Conservation (phyloP, 2,329 filamentous ascomycete species). For the Fusarium concolor region DNA sequence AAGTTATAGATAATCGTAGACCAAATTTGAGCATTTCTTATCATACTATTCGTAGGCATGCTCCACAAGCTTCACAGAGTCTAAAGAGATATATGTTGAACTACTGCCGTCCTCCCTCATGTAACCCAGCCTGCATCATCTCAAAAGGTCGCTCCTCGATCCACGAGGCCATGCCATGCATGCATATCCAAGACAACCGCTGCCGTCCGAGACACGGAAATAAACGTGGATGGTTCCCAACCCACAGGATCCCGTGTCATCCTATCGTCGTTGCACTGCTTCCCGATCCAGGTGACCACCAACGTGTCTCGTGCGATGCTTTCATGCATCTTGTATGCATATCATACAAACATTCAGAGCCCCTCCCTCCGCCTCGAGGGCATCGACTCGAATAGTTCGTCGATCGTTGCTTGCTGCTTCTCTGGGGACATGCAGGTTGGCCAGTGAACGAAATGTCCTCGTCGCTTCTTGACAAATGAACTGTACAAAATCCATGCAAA, state of each 20-base stretch:
- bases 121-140: constrained; percentile 37
- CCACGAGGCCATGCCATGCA: constrained; percentile 37
- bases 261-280: constrained; percentile 40
- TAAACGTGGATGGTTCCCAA: constrained; percentile 43
- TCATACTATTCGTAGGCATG: too few species aligned
- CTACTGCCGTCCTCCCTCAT: constrained; percentile 23
- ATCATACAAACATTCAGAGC: constrained; percentile 31
- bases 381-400: constrained; percentile 36
- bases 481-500: constrained; percentile 48
- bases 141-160: constrained; percentile 31
- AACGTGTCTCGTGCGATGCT: constrained; percentile 40
- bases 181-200: constrained; percentile 39
- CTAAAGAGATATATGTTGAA: too few species aligned
- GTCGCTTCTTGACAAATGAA: constrained; percentile 47
- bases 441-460: constrained; percentile 52
- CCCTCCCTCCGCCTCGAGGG: constrained; percentile 37
- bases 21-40: too few species aligned
- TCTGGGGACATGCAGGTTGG: constrained; percentile 44
- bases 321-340: constrained; percentile 15
- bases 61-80: too few species aligned
- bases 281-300: constrained; percentile 43
- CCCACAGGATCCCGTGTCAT: constrained; percentile 40
- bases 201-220: constrained; percentile 43
- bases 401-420: constrained; percentile 41
- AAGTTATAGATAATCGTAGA: too few species aligned